Conservation (phyloP, 2,329 filamentous ascomycete species). For the Lecanicillium sp. region DNA sequence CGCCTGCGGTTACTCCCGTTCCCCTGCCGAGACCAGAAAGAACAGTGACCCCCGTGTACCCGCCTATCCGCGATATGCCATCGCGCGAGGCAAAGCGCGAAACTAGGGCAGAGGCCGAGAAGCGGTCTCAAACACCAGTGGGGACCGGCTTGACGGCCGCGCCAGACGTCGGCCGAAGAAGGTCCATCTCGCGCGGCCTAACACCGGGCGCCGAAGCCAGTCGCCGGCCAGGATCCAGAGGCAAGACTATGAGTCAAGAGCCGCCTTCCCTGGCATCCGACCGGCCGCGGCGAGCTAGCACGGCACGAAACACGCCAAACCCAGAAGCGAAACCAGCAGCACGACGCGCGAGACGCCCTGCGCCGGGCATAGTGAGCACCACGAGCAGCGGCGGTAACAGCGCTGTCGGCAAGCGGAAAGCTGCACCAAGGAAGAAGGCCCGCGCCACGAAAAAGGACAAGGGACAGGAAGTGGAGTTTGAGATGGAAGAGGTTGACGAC, state of each 20-base stretch:
- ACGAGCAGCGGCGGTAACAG: conserved; percentile 54
- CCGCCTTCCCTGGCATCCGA: conserved; percentile 43
- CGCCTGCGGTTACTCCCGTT: conserved; percentile 27
- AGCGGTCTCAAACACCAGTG: conserved; percentile 27
- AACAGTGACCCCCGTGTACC: conserved; percentile 23
- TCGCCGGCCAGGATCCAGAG: conserved; percentile 44
- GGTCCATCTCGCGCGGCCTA: conserved; percentile 24
- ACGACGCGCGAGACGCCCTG: conserved; percentile 61
- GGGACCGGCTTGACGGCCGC: conserved; percentile 12
- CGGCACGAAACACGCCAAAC: conserved; percentile 49
- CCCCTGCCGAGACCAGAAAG: conserved; percentile 26
- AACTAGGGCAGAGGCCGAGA: conserved; percentile 35
- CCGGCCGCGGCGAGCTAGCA: conserved; percentile 47
- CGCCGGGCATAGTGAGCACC: conserved; percentile 62
- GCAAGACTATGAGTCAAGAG: conserved; percentile 45
- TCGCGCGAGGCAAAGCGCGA: conserved; percentile 31
- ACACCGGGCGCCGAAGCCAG: conserved; percentile 25
- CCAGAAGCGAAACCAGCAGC: conserved; percentile 39
- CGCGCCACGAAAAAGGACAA: conserved; percentile 41
- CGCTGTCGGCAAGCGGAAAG: conserved; percentile 65
- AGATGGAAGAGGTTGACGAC: conserved; percentile 55
- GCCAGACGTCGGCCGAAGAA: conserved; percentile 18
- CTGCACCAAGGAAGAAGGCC: conserved; percentile 59
- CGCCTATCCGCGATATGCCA: conserved; percentile 19
- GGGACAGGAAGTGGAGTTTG: conserved; percentile 35